Conservation (phyloP, 257 asterid species). For the Salvia miltiorrhiza region DNA sequence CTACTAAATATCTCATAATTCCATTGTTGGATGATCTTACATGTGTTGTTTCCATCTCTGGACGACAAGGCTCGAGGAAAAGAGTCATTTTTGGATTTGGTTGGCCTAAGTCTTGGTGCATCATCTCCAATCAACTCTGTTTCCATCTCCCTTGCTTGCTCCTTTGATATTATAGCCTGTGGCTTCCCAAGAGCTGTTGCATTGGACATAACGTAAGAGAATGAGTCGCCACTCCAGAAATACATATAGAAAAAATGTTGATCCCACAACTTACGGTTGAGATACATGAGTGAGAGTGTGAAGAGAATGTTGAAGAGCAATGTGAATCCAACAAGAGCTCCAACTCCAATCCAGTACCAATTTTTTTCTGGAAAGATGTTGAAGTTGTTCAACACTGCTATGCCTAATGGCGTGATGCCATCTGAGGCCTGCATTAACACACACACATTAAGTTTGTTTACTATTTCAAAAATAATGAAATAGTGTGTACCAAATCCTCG, state of each 20-base stretch:
- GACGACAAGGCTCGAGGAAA: slow-evolving; percentile 42
- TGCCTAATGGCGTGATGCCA: slow-evolving; percentile 37
- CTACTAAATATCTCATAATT: too few species aligned
- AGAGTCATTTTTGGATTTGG: slow-evolving; percentile 46
- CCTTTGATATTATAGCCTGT: slow-evolving; percentile 83
- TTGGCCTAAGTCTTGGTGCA: slow-evolving; percentile 43
- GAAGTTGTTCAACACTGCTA: slow-evolving; percentile 45
- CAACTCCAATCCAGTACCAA: slow-evolving; percentile 68
- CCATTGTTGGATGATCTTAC: slow-evolving; percentile 32
- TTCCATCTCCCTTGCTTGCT: slow-evolving; percentile 71
- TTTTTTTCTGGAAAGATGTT: slow-evolving; percentile 35
- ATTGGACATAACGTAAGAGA: not conserved
- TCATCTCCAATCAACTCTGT: slow-evolving; percentile 34
- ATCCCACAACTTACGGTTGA: slow-evolving; percentile 48
- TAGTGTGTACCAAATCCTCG: not conserved
- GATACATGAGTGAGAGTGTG: slow-evolving; percentile 63
- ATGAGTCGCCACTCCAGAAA: not conserved
- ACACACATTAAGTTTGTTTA: not conserved
- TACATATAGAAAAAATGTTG: not conserved
- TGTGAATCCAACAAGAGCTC: slow-evolving; percentile 55
- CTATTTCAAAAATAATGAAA: not conserved
- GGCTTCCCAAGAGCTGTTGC: slow-evolving; percentile 73
- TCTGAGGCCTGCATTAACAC: slow-evolving; percentile 42
- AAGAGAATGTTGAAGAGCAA: slow-evolving; percentile 56
- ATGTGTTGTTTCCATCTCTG: slow-evolving; percentile 51